Conservation (phyloP, 441 rosid species). For the Adansonia gregorii region DNA sequence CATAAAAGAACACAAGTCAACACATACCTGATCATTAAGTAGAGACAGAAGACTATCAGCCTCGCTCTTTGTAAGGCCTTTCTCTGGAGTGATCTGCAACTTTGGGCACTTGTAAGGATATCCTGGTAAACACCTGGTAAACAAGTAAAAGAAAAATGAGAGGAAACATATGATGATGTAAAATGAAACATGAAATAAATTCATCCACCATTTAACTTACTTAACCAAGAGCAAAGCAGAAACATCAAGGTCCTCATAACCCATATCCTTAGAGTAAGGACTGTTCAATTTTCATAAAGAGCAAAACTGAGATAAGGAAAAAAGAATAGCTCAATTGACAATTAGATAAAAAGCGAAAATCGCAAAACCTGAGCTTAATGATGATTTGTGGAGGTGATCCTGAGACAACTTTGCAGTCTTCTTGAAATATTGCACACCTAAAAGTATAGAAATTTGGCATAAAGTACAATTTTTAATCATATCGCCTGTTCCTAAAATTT, state of each 20-base stretch:
- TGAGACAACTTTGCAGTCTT: conserved; percentile 74
- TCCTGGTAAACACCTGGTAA: conserved; percentile 85
- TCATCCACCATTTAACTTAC: conserved; percentile 39
- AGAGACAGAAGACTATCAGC: conserved; percentile 79
- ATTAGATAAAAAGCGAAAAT: conserved; percentile 19
- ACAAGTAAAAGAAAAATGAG: conserved; percentile 17
- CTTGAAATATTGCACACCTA: conserved; percentile 89
- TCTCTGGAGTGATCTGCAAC: conserved; percentile 80
- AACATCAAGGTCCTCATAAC: conserved; percentile 78
- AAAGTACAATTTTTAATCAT: not conserved
- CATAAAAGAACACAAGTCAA: conserved; percentile 23
- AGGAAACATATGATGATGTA: conserved; percentile 3
- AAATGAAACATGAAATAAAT: conserved; percentile 15
- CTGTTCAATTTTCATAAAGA: conserved; percentile 50
- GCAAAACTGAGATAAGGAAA: conserved; percentile 27
- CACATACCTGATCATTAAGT: conserved; percentile 79
- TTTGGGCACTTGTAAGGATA: conserved; percentile 95
- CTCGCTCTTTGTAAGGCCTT: conserved; percentile 71
- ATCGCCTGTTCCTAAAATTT: not conserved
- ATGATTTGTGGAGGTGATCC: conserved; percentile 65
- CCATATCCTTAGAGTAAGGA: conserved; percentile 95
- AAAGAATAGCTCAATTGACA: conserved; percentile 19
- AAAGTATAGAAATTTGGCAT: conserved; percentile 26
- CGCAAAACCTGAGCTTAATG: conserved; percentile 77
- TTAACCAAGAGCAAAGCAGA: conserved; percentile 84